Evolutionary conservation across 768 basidiomycete species (phyloP).

Genomic region (Agaricus blazei): DNA sequence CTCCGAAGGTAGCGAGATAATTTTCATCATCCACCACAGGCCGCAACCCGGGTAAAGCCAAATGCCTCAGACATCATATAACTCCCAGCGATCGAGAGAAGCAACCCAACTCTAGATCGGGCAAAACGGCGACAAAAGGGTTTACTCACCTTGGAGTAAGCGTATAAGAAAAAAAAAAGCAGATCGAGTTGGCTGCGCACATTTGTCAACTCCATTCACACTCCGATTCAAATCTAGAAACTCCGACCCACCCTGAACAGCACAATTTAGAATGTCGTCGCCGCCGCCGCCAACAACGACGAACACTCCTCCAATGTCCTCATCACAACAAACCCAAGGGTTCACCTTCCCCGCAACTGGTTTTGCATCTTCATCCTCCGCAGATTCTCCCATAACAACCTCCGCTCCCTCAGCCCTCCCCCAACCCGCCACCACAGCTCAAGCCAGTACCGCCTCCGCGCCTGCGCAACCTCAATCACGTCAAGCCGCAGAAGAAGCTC

Average conservation of each 20-base stretch:
- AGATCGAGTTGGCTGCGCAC: not conserved
- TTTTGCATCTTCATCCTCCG: not conserved
- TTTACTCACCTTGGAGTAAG: constrained; percentile 23
- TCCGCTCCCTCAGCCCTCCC: constrained; percentile 21
- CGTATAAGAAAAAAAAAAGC: not conserved
- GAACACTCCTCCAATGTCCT: constrained; percentile 22
- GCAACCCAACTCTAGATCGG: constrained; percentile 7
- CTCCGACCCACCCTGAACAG: constrained; percentile 22
- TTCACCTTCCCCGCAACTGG: constrained; percentile 5
- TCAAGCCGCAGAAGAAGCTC: constrained; percentile 72
- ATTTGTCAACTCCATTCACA: constrained; percentile 13
- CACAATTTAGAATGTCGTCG: not conserved
- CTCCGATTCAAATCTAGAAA: constrained; percentile 25
- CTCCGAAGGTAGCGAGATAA: constrained; percentile 89
- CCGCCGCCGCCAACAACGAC: constrained; percentile 12
- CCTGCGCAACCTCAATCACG: constrained; percentile 43
- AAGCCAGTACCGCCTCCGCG: constrained; percentile 19
- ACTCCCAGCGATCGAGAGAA: not conserved
- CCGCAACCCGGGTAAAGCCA: constrained; percentile 74
- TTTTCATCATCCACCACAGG: constrained; percentile 76
- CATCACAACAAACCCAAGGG: constrained; percentile 21
- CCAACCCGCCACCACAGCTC: constrained; percentile 15
- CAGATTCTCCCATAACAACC: constrained; percentile 15
- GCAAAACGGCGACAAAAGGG: constrained; percentile 1
- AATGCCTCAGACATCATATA: constrained; percentile 89